These are phyloP conservation scores for Taphrina communis DNA, from an alignment of 1,139 yeast genomes.

Conservation along the genomic window DNA sequence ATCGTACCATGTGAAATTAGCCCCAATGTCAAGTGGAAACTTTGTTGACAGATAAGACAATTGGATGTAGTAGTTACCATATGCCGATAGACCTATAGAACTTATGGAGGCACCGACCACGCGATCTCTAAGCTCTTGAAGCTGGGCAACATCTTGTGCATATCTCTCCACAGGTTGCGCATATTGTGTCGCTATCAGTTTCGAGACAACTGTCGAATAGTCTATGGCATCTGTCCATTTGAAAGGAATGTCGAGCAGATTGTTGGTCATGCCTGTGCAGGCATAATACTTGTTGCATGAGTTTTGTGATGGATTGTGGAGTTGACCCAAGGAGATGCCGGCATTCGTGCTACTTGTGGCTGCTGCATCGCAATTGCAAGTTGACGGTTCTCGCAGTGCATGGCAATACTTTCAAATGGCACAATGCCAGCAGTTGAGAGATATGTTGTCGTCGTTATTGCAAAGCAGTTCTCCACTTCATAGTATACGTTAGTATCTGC, in stretches of 20 bases:
- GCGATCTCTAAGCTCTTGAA: conserved; percentile 5
- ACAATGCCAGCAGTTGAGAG: too few species aligned
- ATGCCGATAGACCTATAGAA: background rate
- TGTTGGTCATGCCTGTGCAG: background rate
- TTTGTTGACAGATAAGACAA: conserved; percentile 2
- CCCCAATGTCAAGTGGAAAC: conserved; percentile 20
- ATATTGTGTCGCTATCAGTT: conserved; percentile 5
- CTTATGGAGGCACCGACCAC: background rate
- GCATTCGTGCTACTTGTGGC: background rate
- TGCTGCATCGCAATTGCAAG: background rate
- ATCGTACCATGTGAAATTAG: conserved; percentile 11
- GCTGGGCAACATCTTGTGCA: conserved; percentile 6
- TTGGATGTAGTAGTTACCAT: background rate
- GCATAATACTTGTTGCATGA: background rate
- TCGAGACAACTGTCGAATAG: conserved; percentile 42
- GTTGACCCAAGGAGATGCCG: background rate
- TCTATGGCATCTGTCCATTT: conserved; percentile 33
- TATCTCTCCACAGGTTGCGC: conserved; percentile 15
- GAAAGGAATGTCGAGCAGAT: conserved; percentile 20
- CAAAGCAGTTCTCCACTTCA: too few species aligned
- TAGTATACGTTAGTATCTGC: too few species aligned
- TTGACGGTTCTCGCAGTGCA: too few species aligned
- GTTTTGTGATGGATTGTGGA: conserved; percentile 9
- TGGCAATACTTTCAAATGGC: too few species aligned
- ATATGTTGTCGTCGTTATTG: too few species aligned